These are phyloP conservation scores for Hypoxylon sp. DNA, from an alignment of 2,329 filamentous ascomycete species.

Conservation along the genomic window DNA sequence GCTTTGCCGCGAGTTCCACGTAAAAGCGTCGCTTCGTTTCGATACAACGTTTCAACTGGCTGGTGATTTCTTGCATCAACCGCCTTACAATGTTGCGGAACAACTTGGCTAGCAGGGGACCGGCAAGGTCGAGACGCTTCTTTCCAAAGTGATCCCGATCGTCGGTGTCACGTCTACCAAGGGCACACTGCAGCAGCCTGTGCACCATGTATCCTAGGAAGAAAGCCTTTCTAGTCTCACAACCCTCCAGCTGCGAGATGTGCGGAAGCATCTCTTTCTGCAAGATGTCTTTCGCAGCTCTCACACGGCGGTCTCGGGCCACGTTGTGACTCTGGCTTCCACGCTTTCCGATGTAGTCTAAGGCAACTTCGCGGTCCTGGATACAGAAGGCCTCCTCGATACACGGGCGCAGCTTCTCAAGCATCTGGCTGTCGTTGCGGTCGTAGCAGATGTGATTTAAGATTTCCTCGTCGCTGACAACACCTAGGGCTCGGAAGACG, in stretches of 20 bases:
- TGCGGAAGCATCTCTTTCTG: constrained; percentile 97
- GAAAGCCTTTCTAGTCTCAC: constrained; percentile 95
- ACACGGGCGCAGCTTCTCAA: constrained; percentile 96
- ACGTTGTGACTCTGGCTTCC: constrained; percentile 78
- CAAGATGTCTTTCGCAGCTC: constrained; percentile 91
- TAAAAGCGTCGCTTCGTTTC: constrained; percentile 91
- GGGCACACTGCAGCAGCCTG: constrained; percentile 88
- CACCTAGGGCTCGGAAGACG: constrained; percentile 92
- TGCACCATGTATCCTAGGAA: constrained; percentile 99
- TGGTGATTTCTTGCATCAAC: constrained; percentile 88
- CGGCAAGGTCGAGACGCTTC: constrained; percentile 95
- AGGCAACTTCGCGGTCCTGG: constrained; percentile 90
- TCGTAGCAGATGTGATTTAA: constrained; percentile 98
- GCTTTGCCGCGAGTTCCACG: constrained; percentile 88
- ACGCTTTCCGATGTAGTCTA: constrained; percentile 95
- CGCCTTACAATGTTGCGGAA: constrained; percentile 93
- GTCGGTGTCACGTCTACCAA: constrained; percentile 92
- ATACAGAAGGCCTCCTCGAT: constrained; percentile 97
- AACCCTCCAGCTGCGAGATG: constrained; percentile 93
- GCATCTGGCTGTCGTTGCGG: constrained; percentile 92
- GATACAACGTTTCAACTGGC: constrained; percentile 90
- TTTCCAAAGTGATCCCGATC: constrained; percentile 99
- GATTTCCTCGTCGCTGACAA: constrained; percentile 98
- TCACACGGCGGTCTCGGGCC: constrained; percentile 85
- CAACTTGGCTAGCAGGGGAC: constrained; percentile 92